Evolutionary conservation across 1,284 basidiomycete species (phyloP).

Genomic region (Cutaneotrichosporon sp.): DNA sequence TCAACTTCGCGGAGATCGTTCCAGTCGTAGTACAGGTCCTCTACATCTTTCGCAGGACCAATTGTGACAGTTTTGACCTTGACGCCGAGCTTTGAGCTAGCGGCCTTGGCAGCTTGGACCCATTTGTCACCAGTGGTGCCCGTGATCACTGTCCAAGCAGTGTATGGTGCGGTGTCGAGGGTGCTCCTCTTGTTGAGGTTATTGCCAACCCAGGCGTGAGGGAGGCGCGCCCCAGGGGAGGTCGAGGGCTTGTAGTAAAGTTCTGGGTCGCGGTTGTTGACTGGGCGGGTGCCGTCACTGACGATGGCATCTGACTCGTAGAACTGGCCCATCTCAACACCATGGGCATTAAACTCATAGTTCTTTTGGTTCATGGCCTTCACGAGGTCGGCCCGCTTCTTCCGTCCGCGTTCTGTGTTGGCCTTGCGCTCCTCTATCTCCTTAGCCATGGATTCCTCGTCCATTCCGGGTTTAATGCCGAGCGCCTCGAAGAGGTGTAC

Average conservation of each 20-base stretch:
- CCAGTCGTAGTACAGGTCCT: conserved; percentile 22
- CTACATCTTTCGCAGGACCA: conserved; percentile 10
- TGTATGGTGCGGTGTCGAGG: conserved; percentile 13
- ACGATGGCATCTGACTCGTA: conserved; percentile 8
- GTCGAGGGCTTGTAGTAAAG: conserved; percentile 13
- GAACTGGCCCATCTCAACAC: conserved; percentile 19
- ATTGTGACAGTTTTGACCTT: conserved; percentile 9
- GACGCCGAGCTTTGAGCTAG: neutral
- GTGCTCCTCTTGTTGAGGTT: conserved; percentile 7
- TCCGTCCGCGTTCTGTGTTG: conserved; percentile 4
- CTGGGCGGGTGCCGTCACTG: conserved; percentile 11
- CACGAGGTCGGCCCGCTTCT: conserved; percentile 17
- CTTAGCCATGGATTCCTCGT: conserved; percentile 10
- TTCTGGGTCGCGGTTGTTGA: conserved; percentile 9
- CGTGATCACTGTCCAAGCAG: conserved; percentile 10
- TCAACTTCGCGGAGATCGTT: conserved; percentile 15
- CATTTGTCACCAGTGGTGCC: conserved; percentile 9
- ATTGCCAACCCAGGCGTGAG: conserved; percentile 14
- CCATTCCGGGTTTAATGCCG: conserved; percentile 17
- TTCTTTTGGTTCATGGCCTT: conserved; percentile 15
- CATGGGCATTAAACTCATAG: conserved; percentile 20
- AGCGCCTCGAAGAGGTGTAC: conserved; percentile 17
- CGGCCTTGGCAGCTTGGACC: conserved; percentile 2
- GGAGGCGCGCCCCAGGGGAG: conserved; percentile 12
- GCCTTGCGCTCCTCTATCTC: conserved; percentile 20